These are phyloP conservation scores for Phytophthora megakarya DNA, from an alignment of 352 stramenopile species.

Conservation along the genomic window DNA sequence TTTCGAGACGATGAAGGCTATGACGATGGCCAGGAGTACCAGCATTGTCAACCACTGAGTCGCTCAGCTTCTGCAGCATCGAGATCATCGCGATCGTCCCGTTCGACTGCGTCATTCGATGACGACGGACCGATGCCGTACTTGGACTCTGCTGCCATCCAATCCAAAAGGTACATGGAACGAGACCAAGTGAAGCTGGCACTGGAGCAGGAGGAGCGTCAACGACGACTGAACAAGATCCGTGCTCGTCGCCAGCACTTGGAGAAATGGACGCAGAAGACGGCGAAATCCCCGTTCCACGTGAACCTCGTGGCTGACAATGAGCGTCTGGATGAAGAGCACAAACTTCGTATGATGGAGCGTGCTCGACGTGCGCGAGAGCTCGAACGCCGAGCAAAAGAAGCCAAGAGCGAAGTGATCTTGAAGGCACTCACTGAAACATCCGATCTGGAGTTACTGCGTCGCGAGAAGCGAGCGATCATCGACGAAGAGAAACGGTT, in stretches of 20 bases:
- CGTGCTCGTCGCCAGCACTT: conserved; percentile 62
- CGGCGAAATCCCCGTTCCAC: conserved; percentile 89
- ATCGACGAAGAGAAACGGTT: conserved; percentile 94
- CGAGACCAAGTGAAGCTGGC: conserved; percentile 68
- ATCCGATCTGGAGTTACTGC: conserved; percentile 90
- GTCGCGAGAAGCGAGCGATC: conserved; percentile 94
- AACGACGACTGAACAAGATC: conserved; percentile 64
- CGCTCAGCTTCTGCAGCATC: conserved; percentile 31
- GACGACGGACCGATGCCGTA: conserved; percentile 43
- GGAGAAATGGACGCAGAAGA: conserved; percentile 91
- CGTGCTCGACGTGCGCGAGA: conserved; percentile 62
- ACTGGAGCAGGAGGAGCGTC: conserved; percentile 64
- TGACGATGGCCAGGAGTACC: conserved; percentile 8
- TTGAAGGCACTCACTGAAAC: conserved; percentile 90
- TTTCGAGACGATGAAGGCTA: conserved; percentile 22
- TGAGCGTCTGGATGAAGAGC: conserved; percentile 92
- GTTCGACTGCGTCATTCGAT: conserved; percentile 33
- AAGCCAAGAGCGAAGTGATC: conserved; percentile 94
- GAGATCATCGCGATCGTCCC: too few species aligned
- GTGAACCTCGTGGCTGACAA: conserved; percentile 95
- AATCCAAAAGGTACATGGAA: conserved; percentile 80
- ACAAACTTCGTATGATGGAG: conserved; percentile 82
- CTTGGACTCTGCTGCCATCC: conserved; percentile 75
- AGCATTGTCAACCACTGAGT: conserved; percentile 15
- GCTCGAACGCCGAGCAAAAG: conserved; percentile 74